Percentiles rank a stretch among this genome's conserved stretches.
phyloP scores from a whole-genome alignment of 2,329 filamentous ascomycete genomes.

The Xylariaceae sp. region DNA sequence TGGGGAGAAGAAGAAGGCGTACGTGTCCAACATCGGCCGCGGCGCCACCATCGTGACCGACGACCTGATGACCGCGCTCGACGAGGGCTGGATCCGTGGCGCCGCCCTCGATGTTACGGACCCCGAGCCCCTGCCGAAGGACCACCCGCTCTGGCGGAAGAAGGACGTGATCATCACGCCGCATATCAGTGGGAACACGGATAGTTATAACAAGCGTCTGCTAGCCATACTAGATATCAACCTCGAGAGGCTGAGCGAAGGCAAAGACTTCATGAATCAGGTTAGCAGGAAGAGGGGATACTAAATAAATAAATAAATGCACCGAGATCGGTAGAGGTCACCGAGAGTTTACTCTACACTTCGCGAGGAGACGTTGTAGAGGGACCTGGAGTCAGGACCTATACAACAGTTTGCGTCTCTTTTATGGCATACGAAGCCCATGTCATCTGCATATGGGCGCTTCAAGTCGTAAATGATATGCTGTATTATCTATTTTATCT shows the following conservation, averaged over 20 bases:
- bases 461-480: background rate
- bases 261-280: conserved; percentile 39
- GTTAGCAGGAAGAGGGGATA: conserved; percentile 42
- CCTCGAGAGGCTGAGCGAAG: conserved; percentile 37
- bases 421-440: too few relatives aligned
- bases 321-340: too few relatives aligned
- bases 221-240: conserved; percentile 38
- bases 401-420: too few relatives aligned
- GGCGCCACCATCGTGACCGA: conserved; percentile 48
- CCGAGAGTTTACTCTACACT: too few relatives aligned
- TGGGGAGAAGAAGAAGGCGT: conserved; percentile 49
- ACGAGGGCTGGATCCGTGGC: conserved; percentile 49
- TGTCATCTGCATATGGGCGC: too few relatives aligned
- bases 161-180: conserved; percentile 63
- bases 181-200: conserved; percentile 41
- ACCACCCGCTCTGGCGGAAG: conserved; percentile 67
- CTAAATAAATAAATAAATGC: conserved; percentile 20
- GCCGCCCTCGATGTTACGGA: conserved; percentile 74
- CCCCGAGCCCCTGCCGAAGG: conserved; percentile 68
- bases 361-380: too few relatives aligned
- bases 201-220: conserved; percentile 35
- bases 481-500: too few relatives aligned
- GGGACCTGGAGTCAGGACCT: background rate
- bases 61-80: conserved; percentile 61
- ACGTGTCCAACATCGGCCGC: conserved; percentile 68